phyloP scores from a whole-genome alignment of 1,284 basidiomycete species.

The Cryptococcus floricola region DNA sequence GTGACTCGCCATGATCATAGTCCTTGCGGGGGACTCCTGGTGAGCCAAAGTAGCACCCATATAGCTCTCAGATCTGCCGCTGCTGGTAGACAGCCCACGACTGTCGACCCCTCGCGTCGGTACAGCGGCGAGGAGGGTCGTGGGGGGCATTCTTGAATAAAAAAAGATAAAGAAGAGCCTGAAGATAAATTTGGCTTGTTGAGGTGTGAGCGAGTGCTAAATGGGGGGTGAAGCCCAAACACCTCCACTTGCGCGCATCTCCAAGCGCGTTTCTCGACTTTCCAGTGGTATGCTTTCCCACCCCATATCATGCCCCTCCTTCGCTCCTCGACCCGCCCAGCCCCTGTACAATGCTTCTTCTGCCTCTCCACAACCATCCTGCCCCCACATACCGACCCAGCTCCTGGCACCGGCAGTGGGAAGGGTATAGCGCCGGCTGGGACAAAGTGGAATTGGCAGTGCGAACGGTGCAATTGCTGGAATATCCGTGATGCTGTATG shows the following conservation, averaged over 20 bases:
- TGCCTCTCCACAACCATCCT: slow-evolving; percentile 33
- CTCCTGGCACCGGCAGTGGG: slow-evolving; percentile 1
- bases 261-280: background rate
- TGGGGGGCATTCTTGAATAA: background rate
- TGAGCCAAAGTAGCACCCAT: slow-evolving; percentile 4
- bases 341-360: slow-evolving; percentile 42
- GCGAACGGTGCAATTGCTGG: slow-evolving; percentile 42
- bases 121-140: background rate
- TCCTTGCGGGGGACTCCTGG: slow-evolving; percentile 1
- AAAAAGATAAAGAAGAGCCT: background rate
- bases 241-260: background rate
- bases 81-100: background rate
- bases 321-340: slow-evolving; percentile 27
- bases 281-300: background rate
- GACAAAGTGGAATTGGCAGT: slow-evolving; percentile 40
- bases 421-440: slow-evolving; percentile 23
- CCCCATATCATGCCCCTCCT: slow-evolving; percentile 15
- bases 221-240: background rate
- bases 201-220: background rate
- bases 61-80: background rate
- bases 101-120: background rate
- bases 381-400: slow-evolving; percentile 13
- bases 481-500: slow-evolving; percentile 38
- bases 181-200: background rate
- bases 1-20: slow-evolving; percentile 5